Conservation (phyloP, 2,329 filamentous ascomycete genomes). For the Grosmannia serpens region DNA sequence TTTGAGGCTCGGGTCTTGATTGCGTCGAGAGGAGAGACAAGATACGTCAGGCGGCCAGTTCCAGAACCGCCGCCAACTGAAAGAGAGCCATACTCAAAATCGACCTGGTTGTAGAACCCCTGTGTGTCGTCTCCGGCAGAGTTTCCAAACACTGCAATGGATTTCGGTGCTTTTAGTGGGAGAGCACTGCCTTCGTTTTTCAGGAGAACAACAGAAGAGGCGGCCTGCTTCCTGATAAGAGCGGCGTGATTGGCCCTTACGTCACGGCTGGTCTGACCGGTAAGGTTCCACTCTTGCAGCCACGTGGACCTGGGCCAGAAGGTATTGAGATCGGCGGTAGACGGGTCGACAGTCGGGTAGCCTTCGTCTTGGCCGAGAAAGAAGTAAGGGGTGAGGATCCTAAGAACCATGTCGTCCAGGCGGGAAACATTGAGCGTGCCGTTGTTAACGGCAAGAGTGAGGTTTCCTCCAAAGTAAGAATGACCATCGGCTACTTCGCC, state of each 20-base stretch:
- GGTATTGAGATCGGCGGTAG: constrained; percentile 34
- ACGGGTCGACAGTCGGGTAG: constrained; percentile 19
- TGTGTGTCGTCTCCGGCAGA: constrained; percentile 55
- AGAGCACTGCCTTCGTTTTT: constrained; percentile 52
- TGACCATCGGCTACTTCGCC: constrained; percentile 36
- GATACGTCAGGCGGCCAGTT: constrained; percentile 69
- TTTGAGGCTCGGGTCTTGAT: constrained; percentile 42
- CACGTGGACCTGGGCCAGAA: constrained; percentile 37
- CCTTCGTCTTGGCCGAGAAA: constrained; percentile 17
- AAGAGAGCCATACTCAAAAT: constrained; percentile 47
- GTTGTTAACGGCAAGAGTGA: constrained; percentile 61
- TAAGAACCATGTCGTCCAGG: constrained; percentile 57
- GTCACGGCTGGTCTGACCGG: constrained; percentile 17
- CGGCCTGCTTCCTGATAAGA: constrained; percentile 38
- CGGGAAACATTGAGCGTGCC: constrained; percentile 61
- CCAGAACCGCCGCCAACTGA: constrained; percentile 83
- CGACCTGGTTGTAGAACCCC: constrained; percentile 49
- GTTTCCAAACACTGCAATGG: constrained; percentile 59
- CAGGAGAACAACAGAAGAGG: constrained; percentile 45
- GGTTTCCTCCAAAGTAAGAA: constrained; percentile 62
- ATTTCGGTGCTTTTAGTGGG: constrained; percentile 33
- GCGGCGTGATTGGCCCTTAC: constrained; percentile 40
- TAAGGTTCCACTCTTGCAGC: constrained; percentile 18
- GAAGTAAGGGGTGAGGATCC: constrained; percentile 35
- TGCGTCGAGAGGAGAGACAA: constrained; percentile 58